A percentile compares a stretch with the other conserved stretches of the same genome.
phyloP scores from a whole-genome alignment of 164 flowering plant genomes.

The Malania oleifera region DNA sequence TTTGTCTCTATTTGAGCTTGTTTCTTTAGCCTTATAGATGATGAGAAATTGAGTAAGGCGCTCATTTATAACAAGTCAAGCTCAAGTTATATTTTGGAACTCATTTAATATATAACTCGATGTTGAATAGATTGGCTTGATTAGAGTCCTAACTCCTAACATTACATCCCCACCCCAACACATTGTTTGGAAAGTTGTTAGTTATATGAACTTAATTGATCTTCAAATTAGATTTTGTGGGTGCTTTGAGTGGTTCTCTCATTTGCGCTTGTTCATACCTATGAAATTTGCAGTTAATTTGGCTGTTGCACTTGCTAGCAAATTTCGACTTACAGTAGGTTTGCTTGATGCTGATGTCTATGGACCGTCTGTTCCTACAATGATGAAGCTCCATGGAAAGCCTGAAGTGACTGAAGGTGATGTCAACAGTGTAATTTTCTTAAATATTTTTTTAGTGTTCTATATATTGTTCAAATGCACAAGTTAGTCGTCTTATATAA shows the following conservation, averaged over 20 bases:
- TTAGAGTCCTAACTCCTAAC: too few relatives aligned
- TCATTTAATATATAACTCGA: too few relatives aligned
- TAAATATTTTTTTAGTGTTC: neutral
- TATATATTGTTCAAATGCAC: neutral
- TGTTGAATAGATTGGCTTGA: too few relatives aligned
- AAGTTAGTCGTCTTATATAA: too few relatives aligned
- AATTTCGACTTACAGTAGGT: constrained; percentile 75
- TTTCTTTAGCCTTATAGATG: too few relatives aligned
- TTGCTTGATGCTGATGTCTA: constrained; percentile 95
- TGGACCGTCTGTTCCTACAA: constrained; percentile 90
- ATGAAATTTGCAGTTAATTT: constrained; percentile 68
- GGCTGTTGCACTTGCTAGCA: constrained; percentile 86
- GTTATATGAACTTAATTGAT: neutral
- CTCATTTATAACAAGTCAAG: too few relatives aligned
- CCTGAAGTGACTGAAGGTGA: constrained; percentile 83
- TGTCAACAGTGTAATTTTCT: neutral
- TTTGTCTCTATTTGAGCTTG: too few relatives aligned
- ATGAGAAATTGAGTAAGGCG: too few relatives aligned
- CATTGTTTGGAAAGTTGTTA: too few relatives aligned
- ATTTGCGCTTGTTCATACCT: constrained; percentile 2
- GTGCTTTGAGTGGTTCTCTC: neutral
- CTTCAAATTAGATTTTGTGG: too few relatives aligned
- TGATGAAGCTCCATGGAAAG: constrained; percentile 87
- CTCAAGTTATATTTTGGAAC: too few relatives aligned
- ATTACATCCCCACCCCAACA: too few relatives aligned